Evolutionary conservation across 495 filamentous ascomycete species (phyloP), one percentile per base, ranked within the genome.

Genomic region (Tuber indicum): DNA sequence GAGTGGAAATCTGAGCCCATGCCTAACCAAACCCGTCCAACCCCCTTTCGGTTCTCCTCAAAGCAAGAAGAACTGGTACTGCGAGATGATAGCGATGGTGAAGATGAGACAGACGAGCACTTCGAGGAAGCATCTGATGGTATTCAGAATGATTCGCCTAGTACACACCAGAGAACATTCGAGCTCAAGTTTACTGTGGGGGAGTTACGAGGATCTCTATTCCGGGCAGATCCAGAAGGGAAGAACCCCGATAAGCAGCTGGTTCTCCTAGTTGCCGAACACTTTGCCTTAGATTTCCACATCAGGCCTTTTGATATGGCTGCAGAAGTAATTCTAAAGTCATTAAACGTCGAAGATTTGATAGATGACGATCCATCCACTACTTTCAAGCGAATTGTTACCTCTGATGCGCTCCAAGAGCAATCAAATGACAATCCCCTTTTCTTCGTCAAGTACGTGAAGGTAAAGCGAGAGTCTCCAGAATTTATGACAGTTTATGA

Each of bases 141-240:
- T 41, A 86, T 88, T 32, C 85, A 86, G 1, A 87, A 87, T 32
- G 86, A 88, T 72, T 86, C 88, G n/a, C 86, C 93, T 58, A 92
- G 91, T 82, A 87, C 94, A 41, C 92, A 93, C 79, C 94, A 97
- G 79, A 89, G 92, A 36, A 94, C 90, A 76, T 98, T 99, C 82
- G 93, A 98, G 82, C 92, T 99, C 86, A 96, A 94, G 79, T 99
- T 99, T 81, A 92, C 92, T 2, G 96, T 98, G 72, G 96, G 97
- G 76, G 91, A 91, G 76, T 88, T 99, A 26, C 93, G 94, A 85
- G 96, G 96, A 43, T 97, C 96, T 0, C 87, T 99, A 3, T 98
- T 92, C 84, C 90, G 91, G 39, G 91, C 94, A 74, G 94, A 98
- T 83, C 89, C 93, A 2, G 91, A 96, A 75, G 91, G 91, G 32